Evolutionary conservation across 1,284 basidiomycete genomes (phyloP).

Genomic region (Ustilago xerochloae): DNA sequence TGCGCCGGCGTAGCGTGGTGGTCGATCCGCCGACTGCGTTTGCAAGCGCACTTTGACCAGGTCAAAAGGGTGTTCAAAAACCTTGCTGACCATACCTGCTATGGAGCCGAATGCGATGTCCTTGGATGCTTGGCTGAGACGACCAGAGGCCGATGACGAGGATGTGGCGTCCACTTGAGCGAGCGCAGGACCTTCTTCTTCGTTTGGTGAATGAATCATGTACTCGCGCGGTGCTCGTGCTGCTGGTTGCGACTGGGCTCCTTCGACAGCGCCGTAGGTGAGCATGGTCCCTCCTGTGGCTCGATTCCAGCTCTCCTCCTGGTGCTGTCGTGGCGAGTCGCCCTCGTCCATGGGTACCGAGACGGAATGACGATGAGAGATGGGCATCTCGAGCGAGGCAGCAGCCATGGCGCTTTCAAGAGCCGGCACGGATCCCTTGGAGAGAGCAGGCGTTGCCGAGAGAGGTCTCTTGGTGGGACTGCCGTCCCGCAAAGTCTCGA

Average conservation of each 20-base stretch:
- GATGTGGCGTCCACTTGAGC: neutral
- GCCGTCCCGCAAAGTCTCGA: constrained; percentile 28
- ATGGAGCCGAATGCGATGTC: constrained; percentile 65
- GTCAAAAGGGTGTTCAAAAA: constrained; percentile 67
- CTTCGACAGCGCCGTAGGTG: neutral
- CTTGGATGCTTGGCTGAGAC: constrained; percentile 60
- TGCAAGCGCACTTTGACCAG: constrained; percentile 66
- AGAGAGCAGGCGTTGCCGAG: neutral
- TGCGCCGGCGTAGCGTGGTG: constrained; percentile 56
- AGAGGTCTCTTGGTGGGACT: constrained; percentile 13
- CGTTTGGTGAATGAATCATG: constrained; percentile 43
- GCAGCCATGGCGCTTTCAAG: constrained; percentile 26
- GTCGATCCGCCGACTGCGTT: constrained; percentile 57
- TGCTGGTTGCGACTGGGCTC: neutral
- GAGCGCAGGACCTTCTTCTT: constrained; percentile 28
- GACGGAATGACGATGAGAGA: constrained; percentile 18
- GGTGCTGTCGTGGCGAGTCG: constrained; percentile 36
- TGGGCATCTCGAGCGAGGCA: neutral
- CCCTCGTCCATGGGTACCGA: constrained; percentile 45
- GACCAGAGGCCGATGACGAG: constrained; percentile 22
- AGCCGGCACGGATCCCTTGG: constrained; percentile 1
- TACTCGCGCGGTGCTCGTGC: constrained; percentile 7
- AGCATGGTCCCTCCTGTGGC: constrained; percentile 5
- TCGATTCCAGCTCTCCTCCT: constrained; percentile 34
- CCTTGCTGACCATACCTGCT: constrained; percentile 65